Conservation (phyloP, 2,329 filamentous ascomycete genomes). For the Aspergillus nomiae region DNA sequence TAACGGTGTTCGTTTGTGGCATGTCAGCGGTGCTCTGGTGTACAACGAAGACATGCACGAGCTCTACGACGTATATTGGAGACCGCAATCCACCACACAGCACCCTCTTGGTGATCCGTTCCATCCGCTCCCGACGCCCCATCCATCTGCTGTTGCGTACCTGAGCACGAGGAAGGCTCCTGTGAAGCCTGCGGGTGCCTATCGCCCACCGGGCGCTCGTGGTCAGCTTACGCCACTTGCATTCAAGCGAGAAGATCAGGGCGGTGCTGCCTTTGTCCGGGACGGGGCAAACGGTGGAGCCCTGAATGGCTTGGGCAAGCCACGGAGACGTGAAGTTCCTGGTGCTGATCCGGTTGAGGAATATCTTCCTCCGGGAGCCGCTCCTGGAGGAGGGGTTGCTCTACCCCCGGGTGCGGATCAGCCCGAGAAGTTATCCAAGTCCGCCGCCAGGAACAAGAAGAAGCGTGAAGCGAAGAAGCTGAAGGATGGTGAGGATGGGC, state of each 20-base stretch:
- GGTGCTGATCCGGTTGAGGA: slow-evolving; percentile 76
- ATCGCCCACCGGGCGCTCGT: slow-evolving; percentile 90
- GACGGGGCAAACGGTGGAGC: slow-evolving; percentile 66
- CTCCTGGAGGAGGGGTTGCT: slow-evolving; percentile 66
- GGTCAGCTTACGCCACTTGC: slow-evolving; percentile 85
- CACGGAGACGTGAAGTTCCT: slow-evolving; percentile 75
- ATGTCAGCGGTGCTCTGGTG: slow-evolving; percentile 84
- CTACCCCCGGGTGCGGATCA: slow-evolving; percentile 66
- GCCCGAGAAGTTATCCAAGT: slow-evolving; percentile 72
- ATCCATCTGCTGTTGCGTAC: slow-evolving; percentile 79
- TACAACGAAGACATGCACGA: slow-evolving; percentile 95
- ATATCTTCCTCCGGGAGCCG: slow-evolving; percentile 67
- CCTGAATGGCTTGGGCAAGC: slow-evolving; percentile 78
- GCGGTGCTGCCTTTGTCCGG: slow-evolving; percentile 82
- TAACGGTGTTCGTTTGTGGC: slow-evolving; percentile 95
- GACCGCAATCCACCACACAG: slow-evolving; percentile 67
- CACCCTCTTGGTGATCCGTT: slow-evolving; percentile 71
- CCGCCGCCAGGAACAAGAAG: slow-evolving; percentile 94
- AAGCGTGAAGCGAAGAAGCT: slow-evolving; percentile 95
- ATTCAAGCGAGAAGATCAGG: slow-evolving; percentile 97
- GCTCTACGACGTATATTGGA: slow-evolving; percentile 88
- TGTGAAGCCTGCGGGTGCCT: slow-evolving; percentile 95
- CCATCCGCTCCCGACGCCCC: slow-evolving; percentile 71
- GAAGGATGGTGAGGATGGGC: slow-evolving; percentile 68
- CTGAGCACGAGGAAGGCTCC: slow-evolving; percentile 88